Percentiles rank a stretch among this genome's conserved stretches.
Conservation (phyloP, 371 early-diverging fungal genomes). For the Mucor piriformis region DNA sequence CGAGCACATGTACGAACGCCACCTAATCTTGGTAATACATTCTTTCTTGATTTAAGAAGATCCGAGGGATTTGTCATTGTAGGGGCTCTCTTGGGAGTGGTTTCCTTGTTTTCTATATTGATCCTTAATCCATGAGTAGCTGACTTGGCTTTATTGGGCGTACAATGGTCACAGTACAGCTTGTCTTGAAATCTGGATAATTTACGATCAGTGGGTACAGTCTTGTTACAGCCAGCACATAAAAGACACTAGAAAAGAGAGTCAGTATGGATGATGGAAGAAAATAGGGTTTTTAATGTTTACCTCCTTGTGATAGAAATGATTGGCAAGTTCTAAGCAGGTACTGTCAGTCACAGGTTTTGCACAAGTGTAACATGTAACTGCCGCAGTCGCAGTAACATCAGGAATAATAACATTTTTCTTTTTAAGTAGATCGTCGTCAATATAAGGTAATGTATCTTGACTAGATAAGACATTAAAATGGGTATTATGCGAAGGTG, state of each 20-base stretch:
- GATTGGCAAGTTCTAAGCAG: constrained; percentile 25
- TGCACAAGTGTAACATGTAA: constrained; percentile 23
- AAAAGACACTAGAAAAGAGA: constrained; percentile 54
- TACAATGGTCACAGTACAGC: constrained; percentile 65
- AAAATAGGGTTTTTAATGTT: not conserved
- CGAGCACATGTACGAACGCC: constrained; percentile 53
- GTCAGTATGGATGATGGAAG: not conserved
- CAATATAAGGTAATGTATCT: not conserved
- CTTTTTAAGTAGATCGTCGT: not conserved
- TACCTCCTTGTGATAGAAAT: constrained; percentile 37
- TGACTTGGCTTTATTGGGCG: not conserved
- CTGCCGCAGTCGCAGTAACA: not conserved
- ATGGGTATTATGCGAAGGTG: constrained; percentile 2
- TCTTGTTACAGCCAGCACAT: constrained; percentile 34
- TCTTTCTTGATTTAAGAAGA: constrained; percentile 27
- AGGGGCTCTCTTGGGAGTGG: constrained; percentile 2
- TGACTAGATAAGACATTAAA: not conserved
- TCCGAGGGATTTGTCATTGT: constrained; percentile 20
- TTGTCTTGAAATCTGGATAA: constrained; percentile 58
- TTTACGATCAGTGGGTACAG: constrained; percentile 57
- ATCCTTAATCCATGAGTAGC: not conserved
- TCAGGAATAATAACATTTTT: constrained; percentile 1
- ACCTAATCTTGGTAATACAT: constrained; percentile 49
- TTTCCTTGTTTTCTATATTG: not conserved
- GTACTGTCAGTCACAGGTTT: constrained; percentile 27